Evolutionary conservation across 305 asterid species (phyloP).

Genomic region (Galium porrigens): DNA sequence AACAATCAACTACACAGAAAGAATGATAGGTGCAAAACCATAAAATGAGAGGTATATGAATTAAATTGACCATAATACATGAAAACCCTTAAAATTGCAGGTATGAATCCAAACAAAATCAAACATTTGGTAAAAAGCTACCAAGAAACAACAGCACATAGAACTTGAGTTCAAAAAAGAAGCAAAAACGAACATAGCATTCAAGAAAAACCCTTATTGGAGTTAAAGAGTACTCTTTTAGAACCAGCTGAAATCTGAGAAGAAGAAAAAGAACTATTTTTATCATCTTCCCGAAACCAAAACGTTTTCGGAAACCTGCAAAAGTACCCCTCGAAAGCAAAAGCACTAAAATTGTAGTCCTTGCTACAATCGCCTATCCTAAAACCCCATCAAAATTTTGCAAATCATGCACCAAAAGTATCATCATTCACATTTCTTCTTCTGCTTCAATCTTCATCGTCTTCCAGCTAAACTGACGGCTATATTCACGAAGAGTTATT

Average conservation of each 20-base stretch:
- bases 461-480: conserved; percentile 8
- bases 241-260: conserved; percentile 11
- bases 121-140: neutral
- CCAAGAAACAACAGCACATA: conserved; percentile 18
- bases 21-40: no score
- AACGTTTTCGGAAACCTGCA: neutral
- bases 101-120: neutral
- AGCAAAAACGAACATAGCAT: neutral
- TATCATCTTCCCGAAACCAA: conserved; percentile 10
- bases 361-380: conserved; percentile 17
- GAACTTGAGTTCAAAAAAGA: neutral
- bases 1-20: no score
- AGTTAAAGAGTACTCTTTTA: conserved; percentile 12
- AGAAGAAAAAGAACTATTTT: neutral
- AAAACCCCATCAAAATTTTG: conserved; percentile 21
- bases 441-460: conserved; percentile 13
- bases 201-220: conserved; percentile 17
- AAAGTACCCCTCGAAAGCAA: neutral
- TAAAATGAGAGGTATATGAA: no score
- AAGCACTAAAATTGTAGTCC: conserved; percentile 3
- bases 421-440: conserved; percentile 24
- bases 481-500: conserved; percentile 28
- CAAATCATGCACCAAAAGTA: conserved; percentile 20
- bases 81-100: neutral
- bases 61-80: no score